Evolutionary conservation across 495 filamentous ascomycete species (phyloP).

Genomic region (Lepidopterella palustris): DNA sequence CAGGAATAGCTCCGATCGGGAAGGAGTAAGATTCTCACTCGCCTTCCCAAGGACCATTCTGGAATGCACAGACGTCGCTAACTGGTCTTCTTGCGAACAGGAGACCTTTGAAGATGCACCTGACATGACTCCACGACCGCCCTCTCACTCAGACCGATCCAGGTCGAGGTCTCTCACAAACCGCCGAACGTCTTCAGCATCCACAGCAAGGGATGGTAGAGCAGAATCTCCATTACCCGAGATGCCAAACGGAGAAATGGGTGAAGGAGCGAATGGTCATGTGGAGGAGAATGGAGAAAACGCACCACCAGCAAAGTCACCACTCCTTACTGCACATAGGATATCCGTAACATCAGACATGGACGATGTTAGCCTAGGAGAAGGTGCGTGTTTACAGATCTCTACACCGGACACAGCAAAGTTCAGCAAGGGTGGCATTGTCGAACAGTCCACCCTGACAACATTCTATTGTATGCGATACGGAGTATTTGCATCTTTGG

Average conservation of each 20-base stretch:
- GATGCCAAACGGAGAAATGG: slow-evolving; percentile 6
- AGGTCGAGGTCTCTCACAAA: slow-evolving; percentile 18
- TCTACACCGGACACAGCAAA: neutral
- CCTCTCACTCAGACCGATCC: slow-evolving; percentile 24
- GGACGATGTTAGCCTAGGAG: slow-evolving; percentile 30
- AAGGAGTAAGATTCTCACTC: slow-evolving; percentile 14
- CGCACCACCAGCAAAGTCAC: slow-evolving; percentile 12
- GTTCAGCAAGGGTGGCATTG: neutral
- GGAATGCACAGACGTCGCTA: slow-evolving; percentile 2
- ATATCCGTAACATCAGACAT: slow-evolving; percentile 28
- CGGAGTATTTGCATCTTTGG: neutral
- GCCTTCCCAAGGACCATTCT: neutral
- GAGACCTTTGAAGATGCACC: slow-evolving; percentile 28
- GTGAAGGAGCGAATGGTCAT: neutral
- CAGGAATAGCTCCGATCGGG: slow-evolving; percentile 19
- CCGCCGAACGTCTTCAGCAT: slow-evolving; percentile 15
- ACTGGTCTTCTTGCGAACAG: slow-evolving; percentile 4
- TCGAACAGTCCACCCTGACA: neutral
- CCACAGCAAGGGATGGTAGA: slow-evolving; percentile 7
- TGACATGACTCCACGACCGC: slow-evolving; percentile 25
- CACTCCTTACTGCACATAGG: slow-evolving; percentile 20
- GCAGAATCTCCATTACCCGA: slow-evolving; percentile 19
- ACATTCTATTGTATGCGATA: neutral
- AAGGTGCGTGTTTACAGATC: slow-evolving; percentile 12
- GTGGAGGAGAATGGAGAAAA: neutral